phyloP scores from a whole-genome alignment of 1,284 basidiomycete genomes.

The Psilocybe mexicana region DNA sequence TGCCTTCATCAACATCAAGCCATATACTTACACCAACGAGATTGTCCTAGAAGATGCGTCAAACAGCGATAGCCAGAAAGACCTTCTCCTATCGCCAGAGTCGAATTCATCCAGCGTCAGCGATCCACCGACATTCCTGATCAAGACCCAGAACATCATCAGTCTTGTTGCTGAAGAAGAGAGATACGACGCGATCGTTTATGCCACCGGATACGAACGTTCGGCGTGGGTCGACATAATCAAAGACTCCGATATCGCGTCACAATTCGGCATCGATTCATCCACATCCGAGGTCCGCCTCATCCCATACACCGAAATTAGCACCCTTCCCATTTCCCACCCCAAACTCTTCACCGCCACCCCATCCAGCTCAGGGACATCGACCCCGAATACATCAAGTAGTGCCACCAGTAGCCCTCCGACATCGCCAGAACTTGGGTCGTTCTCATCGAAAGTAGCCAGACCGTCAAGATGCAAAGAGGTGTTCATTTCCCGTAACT shows the following conservation, averaged over 20 bases:
- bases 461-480: conserved; percentile 26
- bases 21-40: conserved; percentile 41
- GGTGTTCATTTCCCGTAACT: conserved; percentile 47
- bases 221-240: conserved; percentile 50
- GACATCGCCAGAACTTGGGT: conserved; percentile 30
- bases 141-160: conserved; percentile 41
- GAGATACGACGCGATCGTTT: conserved; percentile 53
- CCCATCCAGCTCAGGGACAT: conserved; percentile 7
- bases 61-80: not conserved
- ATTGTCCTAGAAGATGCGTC: conserved; percentile 25
- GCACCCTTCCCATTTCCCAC: conserved; percentile 2
- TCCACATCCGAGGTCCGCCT: conserved; percentile 28
- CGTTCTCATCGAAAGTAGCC: conserved; percentile 21
- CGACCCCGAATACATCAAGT: conserved; percentile 16
- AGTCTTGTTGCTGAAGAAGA: conserved; percentile 32
- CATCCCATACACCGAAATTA: conserved; percentile 16
- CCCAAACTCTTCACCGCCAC: conserved; percentile 9
- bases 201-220: conserved; percentile 60
- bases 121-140: conserved; percentile 25
- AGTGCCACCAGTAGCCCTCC: conserved; percentile 31
- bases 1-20: conserved; percentile 38
- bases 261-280: conserved; percentile 40
- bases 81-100: conserved; percentile 27
- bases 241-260: conserved; percentile 43
- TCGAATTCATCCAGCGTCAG: conserved; percentile 4